Evolutionary conservation across 208 protist species (phyloP), one percentile per base, ranked within the genome.

Genomic region (Trypanosoma theileri): DNA sequence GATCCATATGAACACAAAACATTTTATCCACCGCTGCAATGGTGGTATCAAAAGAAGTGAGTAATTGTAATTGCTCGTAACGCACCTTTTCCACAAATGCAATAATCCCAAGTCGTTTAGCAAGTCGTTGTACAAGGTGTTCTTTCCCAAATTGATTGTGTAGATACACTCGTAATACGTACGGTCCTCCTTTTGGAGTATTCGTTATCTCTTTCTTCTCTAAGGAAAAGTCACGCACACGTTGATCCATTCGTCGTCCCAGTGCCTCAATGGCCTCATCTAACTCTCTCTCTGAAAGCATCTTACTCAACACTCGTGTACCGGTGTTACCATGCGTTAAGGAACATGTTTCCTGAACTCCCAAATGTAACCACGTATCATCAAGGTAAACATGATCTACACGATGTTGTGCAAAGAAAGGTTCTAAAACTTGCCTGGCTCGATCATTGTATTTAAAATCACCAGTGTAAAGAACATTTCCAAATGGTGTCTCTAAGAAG

Each of bases 101-200:
- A 8, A 73, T 71, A 12, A 79, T 84, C 24, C 75, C 78, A 58
- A 93, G 79, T 0, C 83, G 69, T 50, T 62, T 50, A 7, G 85
- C 88, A 21, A 93, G 56, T 24, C 71, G 71, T 66, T 93, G 88
- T 12, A 93, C 63, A 14, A 89, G 50, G 67, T 80, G 45, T 69
- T 93, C 88, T 59, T 93, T 93, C 6, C 88, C 88, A 60, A 93
- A 93, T 45, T 91, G 80, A 60, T 93, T 93, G 71, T 93, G 88
- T 60, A 93, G 60, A 66, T 91, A 93, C 12, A 91, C 77, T 4
- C 84, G 84, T 31, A 93, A 55, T 4, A 81, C 70, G 53, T 82
- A 89, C n/a, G 83, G 77, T 31, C 77, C 64, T 8, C 13, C 12
- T 6, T 58, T 24, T 4, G 8, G 22, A 14, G 16, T 42, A 7